Base-by-base conservation (phyloP, 1,139 yeast genomes). In the Sugiyamaella japonica region DNA sequence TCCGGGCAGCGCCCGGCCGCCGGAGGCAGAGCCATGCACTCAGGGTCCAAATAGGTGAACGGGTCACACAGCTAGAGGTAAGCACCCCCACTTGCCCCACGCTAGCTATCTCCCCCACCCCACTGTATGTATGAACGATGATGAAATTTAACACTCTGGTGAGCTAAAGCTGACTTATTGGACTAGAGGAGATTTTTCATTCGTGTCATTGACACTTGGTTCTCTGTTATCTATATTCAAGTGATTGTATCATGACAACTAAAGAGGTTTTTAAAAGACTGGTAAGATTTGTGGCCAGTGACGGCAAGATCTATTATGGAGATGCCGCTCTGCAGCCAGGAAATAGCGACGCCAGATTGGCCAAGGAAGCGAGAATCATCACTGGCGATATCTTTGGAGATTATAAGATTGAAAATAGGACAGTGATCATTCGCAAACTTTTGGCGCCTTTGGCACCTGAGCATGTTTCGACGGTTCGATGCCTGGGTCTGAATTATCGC, bases 331-430 rank as follows among this genome's bases (percentile, higher is more conserved):
- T 74, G 12, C 65, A 70, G 10, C 48, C 61, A 3, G 72, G 67
- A 4, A 54, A 58, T 4, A 44, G 50, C 17, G 76, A 73, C 52
- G 65, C 73, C 13, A 61, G 72, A 34, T 49, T 58, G 20, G 73
- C 76, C 2, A 57, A 52, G 38, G 58, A 57, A 28, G 66, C 66
- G 34, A 54, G 57, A 31, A 45, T 63, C 17, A 61, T 63, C 52
- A 54, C 63, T 20, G 83, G 83, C 28, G 77, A 77, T 59, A 67
- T 79, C 23, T 75, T 78, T 54, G 71, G 68, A 15, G 61, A 63
- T 4, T 72, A 75, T 59, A 60, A 58, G 15, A 72, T 77, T 23
- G 77, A 80, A 13, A 67, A 69, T 17, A 71, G 72, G 38, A 63
- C 68, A 10, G 53, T 71, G 48, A 67, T 67, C 2, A 68, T 77